Evolutionary conservation across 129 eudicot genomes (phyloP), one percentile per base, ranked within the genome.

Genomic region (Pittosporum tobira): DNA sequence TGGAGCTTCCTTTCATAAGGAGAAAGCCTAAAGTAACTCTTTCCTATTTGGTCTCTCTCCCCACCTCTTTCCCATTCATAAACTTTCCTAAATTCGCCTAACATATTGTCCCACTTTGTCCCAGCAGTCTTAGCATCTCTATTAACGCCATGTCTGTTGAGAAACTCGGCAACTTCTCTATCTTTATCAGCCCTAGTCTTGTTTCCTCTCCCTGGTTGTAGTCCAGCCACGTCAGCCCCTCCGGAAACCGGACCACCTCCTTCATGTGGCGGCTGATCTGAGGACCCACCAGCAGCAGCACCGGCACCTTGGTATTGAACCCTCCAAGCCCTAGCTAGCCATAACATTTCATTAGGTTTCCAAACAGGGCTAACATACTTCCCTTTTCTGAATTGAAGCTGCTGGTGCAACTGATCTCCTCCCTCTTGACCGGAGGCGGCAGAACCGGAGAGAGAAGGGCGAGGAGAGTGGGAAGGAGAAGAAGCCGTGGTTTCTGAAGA

Each of bases 81-180:
- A 36, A 86, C 95, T 59, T 79, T 86, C 42, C 95, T 51, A 42
- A 82, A 86, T 42, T 86, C 95, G 6, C 95, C 95, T 77, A 86
- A 76, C 95, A 86, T 82, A 61, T 86, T 86, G 19, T 86, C 95
- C 95, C 95, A 86, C 48, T 86, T 86, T 0, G 95, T 86, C 2
- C 95, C 95, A 0, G 95, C 91, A 0, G 87, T 82, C 48, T 86
- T 86, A 0, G 95, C 90, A 45, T 86, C 95, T 14, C 95, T 71
- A 14, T 68, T 79, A 16, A 86, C 87, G 0, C 95, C 95, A 48
- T 86, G 80, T 29, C 73, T 51, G 45, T 66, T 79, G 37, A 86
- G 45, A 57, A 65, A 86, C 46, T 82, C 91, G 0, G 95, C 84
- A 3, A 86, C 95, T 63, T 86, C 90, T 36, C 62, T 56, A 25